Evolutionary conservation across 345 rosid genomes (phyloP).

Genomic region (Gossypium mustelinum): DNA sequence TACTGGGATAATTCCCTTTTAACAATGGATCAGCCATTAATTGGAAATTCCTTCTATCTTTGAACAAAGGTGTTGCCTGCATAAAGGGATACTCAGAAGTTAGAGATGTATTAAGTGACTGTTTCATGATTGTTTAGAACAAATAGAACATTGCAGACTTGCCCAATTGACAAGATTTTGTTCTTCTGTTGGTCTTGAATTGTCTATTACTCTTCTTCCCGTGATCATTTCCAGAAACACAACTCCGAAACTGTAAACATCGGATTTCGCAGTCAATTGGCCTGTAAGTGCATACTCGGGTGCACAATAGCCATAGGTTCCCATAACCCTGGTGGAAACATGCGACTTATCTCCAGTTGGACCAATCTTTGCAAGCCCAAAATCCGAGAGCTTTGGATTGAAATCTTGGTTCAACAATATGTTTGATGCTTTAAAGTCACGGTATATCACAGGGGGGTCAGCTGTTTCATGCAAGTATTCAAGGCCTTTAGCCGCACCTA

Average conservation of each 20-base stretch:
- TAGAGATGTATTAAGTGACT: neutral
- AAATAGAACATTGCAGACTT: slow-evolving; percentile 15
- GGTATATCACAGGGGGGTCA: slow-evolving; percentile 70
- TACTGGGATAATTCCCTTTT: slow-evolving; percentile 49
- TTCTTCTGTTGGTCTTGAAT: slow-evolving; percentile 52
- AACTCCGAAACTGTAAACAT: slow-evolving; percentile 82
- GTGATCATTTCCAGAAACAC: slow-evolving; percentile 78
- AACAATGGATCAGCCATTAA: slow-evolving; percentile 70
- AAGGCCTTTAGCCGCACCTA: slow-evolving; percentile 78
- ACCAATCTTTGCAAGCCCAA: slow-evolving; percentile 81
- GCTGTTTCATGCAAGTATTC: slow-evolving; percentile 78
- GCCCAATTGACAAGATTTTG: slow-evolving; percentile 75
- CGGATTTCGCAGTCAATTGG: slow-evolving; percentile 62
- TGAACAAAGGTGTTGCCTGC: slow-evolving; percentile 70
- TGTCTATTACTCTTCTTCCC: slow-evolving; percentile 76
- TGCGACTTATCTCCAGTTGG: slow-evolving; percentile 64
- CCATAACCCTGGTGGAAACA: slow-evolving; percentile 88
- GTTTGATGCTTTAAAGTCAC: slow-evolving; percentile 76
- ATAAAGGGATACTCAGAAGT: slow-evolving; percentile 3
- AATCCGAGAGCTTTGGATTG: slow-evolving; percentile 75
- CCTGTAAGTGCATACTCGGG: slow-evolving; percentile 77
- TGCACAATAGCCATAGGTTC: slow-evolving; percentile 80
- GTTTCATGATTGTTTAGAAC: neutral
- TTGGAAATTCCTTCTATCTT: slow-evolving; percentile 60
- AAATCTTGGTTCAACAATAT: slow-evolving; percentile 55